These are phyloP conservation scores for Elsinoe necatrix DNA, from an alignment of 2,329 filamentous ascomycete genomes.

Conservation along the genomic window DNA sequence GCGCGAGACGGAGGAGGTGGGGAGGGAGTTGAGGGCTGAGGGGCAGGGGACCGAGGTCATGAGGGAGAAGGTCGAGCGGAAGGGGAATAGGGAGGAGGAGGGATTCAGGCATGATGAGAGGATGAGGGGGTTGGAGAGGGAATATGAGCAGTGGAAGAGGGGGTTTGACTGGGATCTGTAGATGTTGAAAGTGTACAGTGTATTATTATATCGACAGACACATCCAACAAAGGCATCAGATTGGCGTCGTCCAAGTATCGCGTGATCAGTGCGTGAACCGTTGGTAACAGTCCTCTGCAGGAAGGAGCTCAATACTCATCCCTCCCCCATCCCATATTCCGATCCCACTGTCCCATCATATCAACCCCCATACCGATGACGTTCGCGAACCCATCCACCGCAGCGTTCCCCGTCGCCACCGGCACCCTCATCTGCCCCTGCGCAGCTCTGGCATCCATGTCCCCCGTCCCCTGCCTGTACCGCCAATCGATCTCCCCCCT, in stretches of 20 bases:
- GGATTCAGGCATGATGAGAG: slow-evolving; percentile 17
- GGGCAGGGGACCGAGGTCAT: background rate
- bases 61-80: background rate
- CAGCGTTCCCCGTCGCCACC: slow-evolving; percentile 19
- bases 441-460: slow-evolving; percentile 14
- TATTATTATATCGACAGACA: background rate
- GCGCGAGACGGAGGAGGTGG: slow-evolving; percentile 70
- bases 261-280: too few species aligned
- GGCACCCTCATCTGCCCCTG: background rate
- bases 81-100: background rate
- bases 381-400: slow-evolving; percentile 18
- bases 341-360: background rate
- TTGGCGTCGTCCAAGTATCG: too few species aligned
- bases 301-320: slow-evolving; percentile 7
- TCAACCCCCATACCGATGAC: background rate
- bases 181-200: background rate
- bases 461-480: slow-evolving; percentile 16
- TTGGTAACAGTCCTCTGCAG: too few species aligned
- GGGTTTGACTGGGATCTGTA: background rate
- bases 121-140: slow-evolving; percentile 6
- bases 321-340: background rate
- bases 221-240: too few species aligned
- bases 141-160: slow-evolving; percentile 7
- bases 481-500: slow-evolving; percentile 47
- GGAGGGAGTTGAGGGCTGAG: slow-evolving; percentile 60